Conservation (phyloP, 2,329 filamentous ascomycete genomes). For the Aureobasidium sp. region DNA sequence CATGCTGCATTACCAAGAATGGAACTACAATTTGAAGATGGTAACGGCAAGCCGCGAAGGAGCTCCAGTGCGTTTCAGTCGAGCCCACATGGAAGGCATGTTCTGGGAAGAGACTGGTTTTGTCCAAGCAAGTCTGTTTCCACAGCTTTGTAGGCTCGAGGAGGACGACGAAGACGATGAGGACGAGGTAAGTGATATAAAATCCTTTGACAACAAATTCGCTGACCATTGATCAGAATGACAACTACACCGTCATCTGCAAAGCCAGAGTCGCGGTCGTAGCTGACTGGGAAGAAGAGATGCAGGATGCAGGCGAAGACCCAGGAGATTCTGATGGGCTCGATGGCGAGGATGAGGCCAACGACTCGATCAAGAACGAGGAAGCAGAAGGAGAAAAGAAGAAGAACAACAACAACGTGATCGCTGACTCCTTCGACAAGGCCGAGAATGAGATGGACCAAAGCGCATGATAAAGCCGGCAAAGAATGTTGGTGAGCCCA, state of each 20-base stretch:
- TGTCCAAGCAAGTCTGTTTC: not conserved
- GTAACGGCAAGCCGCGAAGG: not conserved
- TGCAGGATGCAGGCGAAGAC: no score
- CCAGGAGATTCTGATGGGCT: no score
- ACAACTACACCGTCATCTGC: not conserved
- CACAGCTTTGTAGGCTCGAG: not conserved
- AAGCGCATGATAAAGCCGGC: not conserved
- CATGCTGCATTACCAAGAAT: not conserved
- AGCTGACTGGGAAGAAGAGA: not conserved
- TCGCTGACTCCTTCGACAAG: no score
- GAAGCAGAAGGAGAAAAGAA: no score
- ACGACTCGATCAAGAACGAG: no score
- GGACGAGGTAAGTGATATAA: not conserved
- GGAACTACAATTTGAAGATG: not conserved
- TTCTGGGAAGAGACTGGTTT: not conserved
- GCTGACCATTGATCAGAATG: not conserved
- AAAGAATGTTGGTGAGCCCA: not conserved
- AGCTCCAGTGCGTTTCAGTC: not conserved
- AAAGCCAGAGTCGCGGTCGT: conserved; percentile 1
- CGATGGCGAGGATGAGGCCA: no score
- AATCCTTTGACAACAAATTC: no score
- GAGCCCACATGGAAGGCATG: not conserved
- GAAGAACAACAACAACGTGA: no score
- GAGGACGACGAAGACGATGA: not conserved
- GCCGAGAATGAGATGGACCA: no score